Evolutionary conservation across 2,329 filamentous ascomycete species (phyloP).

Genomic region (Allantophomopsis lycopodina): DNA sequence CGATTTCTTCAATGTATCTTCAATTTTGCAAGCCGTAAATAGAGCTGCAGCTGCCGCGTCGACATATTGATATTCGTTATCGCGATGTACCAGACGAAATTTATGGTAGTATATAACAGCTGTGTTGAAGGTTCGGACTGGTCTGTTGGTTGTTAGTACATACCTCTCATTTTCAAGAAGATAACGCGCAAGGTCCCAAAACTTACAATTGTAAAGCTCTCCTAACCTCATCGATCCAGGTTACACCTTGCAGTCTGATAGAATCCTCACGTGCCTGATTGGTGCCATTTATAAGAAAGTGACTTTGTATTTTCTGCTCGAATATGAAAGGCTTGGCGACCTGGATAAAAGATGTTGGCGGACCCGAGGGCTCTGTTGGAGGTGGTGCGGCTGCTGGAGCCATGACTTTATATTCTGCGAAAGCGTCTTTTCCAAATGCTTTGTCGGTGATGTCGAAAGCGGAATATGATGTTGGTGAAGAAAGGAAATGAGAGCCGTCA

Average conservation of each 20-base stretch:
- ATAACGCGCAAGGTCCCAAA: conserved; percentile 2
- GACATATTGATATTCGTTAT: conserved; percentile 71
- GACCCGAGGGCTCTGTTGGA: conserved; percentile 7
- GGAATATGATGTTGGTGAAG: too few relatives aligned
- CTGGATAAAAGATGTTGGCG: conserved; percentile 20
- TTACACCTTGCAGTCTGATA: conserved; percentile 71
- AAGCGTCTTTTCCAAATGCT: too few relatives aligned
- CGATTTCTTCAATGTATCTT: conserved; percentile 96
- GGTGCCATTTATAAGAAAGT: conserved; percentile 54
- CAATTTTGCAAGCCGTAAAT: conserved; percentile 91
- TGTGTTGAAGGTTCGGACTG: conserved; percentile 82
- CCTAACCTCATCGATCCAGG: conserved; percentile 78
- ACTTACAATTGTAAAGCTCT: conserved; percentile 65
- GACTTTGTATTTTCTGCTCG: conserved; percentile 65
- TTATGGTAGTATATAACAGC: conserved; percentile 90
- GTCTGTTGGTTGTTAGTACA: conserved; percentile 31
- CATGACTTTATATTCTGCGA: conserved; percentile 3
- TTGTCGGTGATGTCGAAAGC: too few relatives aligned
- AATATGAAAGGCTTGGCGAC: conserved; percentile 57
- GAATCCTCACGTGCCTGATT: conserved; percentile 69
- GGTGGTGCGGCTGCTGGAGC: conserved; percentile 7
- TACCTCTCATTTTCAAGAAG: not conserved
- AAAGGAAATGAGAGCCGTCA: too few relatives aligned
- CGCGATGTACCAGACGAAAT: conserved; percentile 76
- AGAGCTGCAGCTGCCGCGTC: conserved; percentile 81